phyloP scores from a whole-genome alignment of 176 grass and related monocot genomes.

The Triticum timopheevii region DNA sequence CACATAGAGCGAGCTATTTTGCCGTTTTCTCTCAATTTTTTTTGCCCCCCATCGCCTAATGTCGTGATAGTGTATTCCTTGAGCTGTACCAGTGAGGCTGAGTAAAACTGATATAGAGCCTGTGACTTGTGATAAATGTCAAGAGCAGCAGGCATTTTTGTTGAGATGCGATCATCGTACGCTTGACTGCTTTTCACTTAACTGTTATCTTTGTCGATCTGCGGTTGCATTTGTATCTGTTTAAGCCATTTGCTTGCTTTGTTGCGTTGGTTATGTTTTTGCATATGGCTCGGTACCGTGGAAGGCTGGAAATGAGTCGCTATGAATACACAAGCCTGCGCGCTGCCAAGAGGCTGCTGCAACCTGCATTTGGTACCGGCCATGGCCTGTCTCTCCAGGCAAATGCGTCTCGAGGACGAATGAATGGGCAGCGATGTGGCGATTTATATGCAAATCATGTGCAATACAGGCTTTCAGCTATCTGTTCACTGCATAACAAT shows the following conservation, averaged over 20 bases:
- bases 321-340: neutral
- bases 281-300: neutral
- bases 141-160: slow-evolving; percentile 34
- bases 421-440: too few relatives aligned
- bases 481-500: neutral
- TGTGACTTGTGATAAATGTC: neutral
- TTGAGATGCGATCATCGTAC: neutral
- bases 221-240: neutral
- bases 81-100: neutral
- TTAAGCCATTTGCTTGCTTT: neutral
- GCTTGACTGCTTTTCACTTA: neutral
- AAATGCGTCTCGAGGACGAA: too few relatives aligned
- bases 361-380: too few relatives aligned
- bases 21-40: neutral
- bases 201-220: neutral
- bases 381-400: too few relatives aligned
- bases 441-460: too few relatives aligned
- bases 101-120: slow-evolving; percentile 2
- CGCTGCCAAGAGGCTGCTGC: too few relatives aligned
- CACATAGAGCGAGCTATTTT: slow-evolving; percentile 30
- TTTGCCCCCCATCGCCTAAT: slow-evolving; percentile 1
- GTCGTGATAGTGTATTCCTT: slow-evolving; percentile 16
- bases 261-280: neutral
- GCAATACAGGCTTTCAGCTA: too few relatives aligned
- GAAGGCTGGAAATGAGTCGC: too few relatives aligned